Percentiles rank a stretch among this genome's conserved stretches.
Conservation (phyloP, 345 rosid species). For the Dovyalis caffra region DNA sequence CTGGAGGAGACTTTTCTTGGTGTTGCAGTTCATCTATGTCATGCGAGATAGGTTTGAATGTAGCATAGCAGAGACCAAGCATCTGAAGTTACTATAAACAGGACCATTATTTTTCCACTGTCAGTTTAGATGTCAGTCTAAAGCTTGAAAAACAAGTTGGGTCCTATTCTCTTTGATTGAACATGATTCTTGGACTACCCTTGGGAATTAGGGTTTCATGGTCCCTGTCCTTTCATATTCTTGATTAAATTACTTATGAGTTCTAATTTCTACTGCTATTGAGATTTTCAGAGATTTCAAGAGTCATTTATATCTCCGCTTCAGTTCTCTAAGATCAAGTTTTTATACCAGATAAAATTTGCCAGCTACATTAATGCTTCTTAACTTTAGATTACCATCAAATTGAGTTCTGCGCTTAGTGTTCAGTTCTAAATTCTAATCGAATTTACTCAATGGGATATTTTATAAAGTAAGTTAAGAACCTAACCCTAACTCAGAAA, state of each 20-base stretch:
- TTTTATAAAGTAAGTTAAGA: background rate
- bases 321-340: background rate
- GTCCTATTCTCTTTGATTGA: no score
- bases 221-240: background rate
- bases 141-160: background rate
- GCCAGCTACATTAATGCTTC: background rate
- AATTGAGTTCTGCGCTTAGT: background rate
- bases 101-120: background rate
- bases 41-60: background rate
- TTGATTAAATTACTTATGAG: background rate
- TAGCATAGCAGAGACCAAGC: background rate
- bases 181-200: no score
- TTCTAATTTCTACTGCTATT: background rate
- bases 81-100: background rate
- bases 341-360: background rate
- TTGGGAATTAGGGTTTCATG: background rate
- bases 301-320: background rate
- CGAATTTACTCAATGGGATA: background rate
- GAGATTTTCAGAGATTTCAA: background rate
- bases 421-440: background rate
- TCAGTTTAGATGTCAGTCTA: background rate
- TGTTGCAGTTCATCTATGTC: background rate
- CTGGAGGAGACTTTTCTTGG: background rate
- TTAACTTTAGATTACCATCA: background rate
- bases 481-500: background rate